Evolutionary conservation across 73 alveolate genomes (phyloP).

Genomic region (Tetrahymena malaccensis): DNA sequence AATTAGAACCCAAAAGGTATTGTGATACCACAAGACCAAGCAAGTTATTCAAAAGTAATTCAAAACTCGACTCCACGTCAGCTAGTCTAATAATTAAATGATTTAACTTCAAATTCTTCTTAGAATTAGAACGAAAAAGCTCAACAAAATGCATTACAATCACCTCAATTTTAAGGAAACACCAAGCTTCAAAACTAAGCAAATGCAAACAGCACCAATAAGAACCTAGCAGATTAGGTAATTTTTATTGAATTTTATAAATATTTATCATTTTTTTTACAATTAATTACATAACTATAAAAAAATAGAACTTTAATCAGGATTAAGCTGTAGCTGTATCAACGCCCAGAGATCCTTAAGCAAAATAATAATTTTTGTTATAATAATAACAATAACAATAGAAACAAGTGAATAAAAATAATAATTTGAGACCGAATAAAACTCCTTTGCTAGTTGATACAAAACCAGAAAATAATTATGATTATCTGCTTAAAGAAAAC

Average conservation of each 20-base stretch:
- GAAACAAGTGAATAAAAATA: neutral
- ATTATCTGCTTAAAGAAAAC: neutral
- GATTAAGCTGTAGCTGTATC: neutral
- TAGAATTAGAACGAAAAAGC: neutral
- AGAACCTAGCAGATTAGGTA: neutral
- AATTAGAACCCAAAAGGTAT: neutral
- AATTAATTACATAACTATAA: too few species aligned
- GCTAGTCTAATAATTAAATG: neutral
- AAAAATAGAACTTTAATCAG: neutral
- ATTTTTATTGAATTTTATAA: too few species aligned
- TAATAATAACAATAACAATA: neutral
- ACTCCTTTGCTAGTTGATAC: neutral
- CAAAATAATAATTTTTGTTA: neutral
- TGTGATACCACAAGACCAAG: neutral
- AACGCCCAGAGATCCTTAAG: neutral
- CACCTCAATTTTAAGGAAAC: neutral
- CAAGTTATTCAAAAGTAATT: neutral
- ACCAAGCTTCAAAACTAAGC: neutral
- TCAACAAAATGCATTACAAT: neutral
- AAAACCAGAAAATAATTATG: neutral
- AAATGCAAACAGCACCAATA: neutral
- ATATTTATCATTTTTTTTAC: too few species aligned
- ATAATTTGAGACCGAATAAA: neutral
- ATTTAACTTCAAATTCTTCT: neutral
- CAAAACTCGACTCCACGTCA: neutral